phyloP scores from a whole-genome alignment of 2,329 filamentous ascomycete genomes.

The Colletotrichum viniferum region DNA sequence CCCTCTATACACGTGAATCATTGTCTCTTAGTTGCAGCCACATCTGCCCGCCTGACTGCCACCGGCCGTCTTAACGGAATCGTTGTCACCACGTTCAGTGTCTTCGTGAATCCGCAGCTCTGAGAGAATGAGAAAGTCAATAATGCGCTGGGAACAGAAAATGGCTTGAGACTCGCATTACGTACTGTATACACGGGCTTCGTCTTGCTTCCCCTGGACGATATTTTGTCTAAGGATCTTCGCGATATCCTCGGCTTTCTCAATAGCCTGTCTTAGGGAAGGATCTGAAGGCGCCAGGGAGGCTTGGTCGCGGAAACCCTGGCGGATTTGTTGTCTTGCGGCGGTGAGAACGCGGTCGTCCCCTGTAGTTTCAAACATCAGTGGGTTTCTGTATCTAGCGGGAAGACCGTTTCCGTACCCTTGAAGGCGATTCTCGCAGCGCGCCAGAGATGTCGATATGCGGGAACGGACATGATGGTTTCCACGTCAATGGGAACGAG shows the following conservation, averaged over 20 bases:
- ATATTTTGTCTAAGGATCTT: slow-evolving; percentile 81
- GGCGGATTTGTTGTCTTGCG: slow-evolving; percentile 74
- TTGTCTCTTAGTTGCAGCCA: slow-evolving; percentile 35
- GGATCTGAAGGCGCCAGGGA: slow-evolving; percentile 61
- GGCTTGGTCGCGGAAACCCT: slow-evolving; percentile 73
- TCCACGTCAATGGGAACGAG: not conserved
- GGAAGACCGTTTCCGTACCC: slow-evolving; percentile 52
- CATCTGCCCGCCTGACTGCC: slow-evolving; percentile 31
- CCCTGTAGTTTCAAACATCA: slow-evolving; percentile 52
- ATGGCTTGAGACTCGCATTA: slow-evolving; percentile 21
- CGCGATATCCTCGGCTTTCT: slow-evolving; percentile 83
- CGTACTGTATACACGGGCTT: slow-evolving; percentile 65
- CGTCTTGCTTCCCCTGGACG: slow-evolving; percentile 74
- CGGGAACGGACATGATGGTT: slow-evolving; percentile 67
- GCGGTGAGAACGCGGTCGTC: slow-evolving; percentile 72
- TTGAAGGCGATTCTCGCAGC: slow-evolving; percentile 83
- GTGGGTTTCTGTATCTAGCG: not conserved
- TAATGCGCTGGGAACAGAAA: not conserved
- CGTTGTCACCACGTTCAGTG: slow-evolving; percentile 92
- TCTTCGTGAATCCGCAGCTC: slow-evolving; percentile 88
- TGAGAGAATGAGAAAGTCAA: slow-evolving; percentile 38
- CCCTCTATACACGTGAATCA: slow-evolving; percentile 5
- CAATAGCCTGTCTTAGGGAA: slow-evolving; percentile 67
- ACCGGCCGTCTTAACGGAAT: slow-evolving; percentile 75
- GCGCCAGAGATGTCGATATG: slow-evolving; percentile 83